Evolutionary conservation across 176 grass and related monocot genomes (phyloP).

Genomic region (Pharus latifolius): DNA sequence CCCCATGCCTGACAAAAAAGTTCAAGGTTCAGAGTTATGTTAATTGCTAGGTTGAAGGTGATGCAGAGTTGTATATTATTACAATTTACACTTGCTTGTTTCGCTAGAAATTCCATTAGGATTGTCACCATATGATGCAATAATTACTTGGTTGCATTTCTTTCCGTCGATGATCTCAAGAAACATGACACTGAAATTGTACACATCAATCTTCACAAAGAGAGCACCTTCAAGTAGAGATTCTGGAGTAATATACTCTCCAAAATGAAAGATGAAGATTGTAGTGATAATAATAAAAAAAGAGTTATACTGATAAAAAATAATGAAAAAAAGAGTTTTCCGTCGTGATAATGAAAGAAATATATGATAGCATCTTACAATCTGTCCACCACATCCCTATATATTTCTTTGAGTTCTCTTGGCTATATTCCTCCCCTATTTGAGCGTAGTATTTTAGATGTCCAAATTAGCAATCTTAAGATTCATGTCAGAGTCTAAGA

Average conservation of each 20-base stretch:
- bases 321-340: not conserved
- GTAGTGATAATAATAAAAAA: not conserved
- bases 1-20: no score
- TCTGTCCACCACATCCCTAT: not conserved
- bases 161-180: constrained; percentile 11
- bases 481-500: constrained; percentile 29
- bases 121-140: no score
- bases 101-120: not conserved
- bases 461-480: constrained; percentile 38
- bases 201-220: constrained; percentile 28
- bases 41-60: no score
- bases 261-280: constrained; percentile 17
- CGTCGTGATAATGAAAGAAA: not conserved
- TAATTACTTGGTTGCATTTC: not conserved
- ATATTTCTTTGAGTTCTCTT: no score
- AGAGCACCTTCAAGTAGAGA: not conserved
- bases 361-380: not conserved
- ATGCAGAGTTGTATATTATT: no score
- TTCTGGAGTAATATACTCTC: constrained; percentile 31
- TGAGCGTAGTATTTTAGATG: not conserved
- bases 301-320: not conserved
- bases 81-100: no score
- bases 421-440: no score
- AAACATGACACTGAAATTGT: constrained; percentile 11
- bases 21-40: no score